Conservation (phyloP, 352 stramenopile species). For the Chrysophaeum taylorii region DNA sequence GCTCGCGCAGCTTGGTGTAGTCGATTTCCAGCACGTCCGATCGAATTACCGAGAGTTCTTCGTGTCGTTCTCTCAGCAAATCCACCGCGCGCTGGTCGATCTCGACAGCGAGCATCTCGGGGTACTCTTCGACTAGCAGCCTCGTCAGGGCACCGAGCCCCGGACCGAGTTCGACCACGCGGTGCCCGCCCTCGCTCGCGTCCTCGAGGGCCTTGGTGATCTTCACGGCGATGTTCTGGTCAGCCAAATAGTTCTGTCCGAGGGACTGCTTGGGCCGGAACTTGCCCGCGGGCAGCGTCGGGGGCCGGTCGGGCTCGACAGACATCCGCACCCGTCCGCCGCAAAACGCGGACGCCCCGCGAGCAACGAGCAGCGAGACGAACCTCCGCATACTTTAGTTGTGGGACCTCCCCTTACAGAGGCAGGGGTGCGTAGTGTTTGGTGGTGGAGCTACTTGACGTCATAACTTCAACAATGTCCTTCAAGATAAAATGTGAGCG, state of each 20-base stretch:
- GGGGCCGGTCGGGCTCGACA: slow-evolving; percentile 5
- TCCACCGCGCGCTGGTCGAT: slow-evolving; percentile 63
- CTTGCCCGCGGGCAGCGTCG: slow-evolving; percentile 27
- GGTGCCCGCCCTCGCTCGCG: slow-evolving; percentile 40
- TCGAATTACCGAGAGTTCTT: slow-evolving; percentile 45
- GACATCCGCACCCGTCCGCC: too few species aligned
- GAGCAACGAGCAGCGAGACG: too few species aligned
- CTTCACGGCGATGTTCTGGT: slow-evolving; percentile 70
- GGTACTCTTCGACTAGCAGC: slow-evolving; percentile 45
- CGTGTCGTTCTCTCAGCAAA: slow-evolving; percentile 48
- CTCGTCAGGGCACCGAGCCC: slow-evolving; percentile 65
- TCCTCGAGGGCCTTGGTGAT: slow-evolving; percentile 58
- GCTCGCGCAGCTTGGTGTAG: slow-evolving; percentile 50
- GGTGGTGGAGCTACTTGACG: too few species aligned
- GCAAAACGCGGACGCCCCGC: too few species aligned
- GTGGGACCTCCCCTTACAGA: too few species aligned
- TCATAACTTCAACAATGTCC: too few species aligned
- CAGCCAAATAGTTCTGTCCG: slow-evolving; percentile 68
- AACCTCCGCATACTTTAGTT: too few species aligned
- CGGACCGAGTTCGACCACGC: slow-evolving; percentile 25
- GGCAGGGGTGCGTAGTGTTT: too few species aligned
- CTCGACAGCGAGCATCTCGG: slow-evolving; percentile 62
- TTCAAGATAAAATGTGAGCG: too few species aligned
- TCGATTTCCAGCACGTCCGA: slow-evolving; percentile 63
- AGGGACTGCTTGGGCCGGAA: slow-evolving; percentile 64